Evolutionary conservation across 2,329 filamentous ascomycete species (phyloP).

Genomic region (Penicillium capsulatum): DNA sequence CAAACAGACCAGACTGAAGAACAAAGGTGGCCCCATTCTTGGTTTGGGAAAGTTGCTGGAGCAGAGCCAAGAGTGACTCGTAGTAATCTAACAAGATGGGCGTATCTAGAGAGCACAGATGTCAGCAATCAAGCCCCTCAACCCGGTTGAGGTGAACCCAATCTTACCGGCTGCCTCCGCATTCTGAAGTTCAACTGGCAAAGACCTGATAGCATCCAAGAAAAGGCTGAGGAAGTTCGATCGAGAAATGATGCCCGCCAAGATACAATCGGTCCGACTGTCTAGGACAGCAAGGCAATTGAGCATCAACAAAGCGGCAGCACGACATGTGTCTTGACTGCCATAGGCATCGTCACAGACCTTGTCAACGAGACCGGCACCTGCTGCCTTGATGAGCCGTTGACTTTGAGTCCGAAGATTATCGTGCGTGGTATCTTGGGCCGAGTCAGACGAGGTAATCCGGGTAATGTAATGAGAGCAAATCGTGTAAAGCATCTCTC

Average conservation of each 20-base stretch:
- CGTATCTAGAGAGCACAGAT: conserved; percentile 44
- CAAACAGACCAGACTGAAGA: conserved; percentile 85
- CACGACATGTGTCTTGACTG: conserved; percentile 74
- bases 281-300: conserved; percentile 71
- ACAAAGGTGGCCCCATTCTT: conserved; percentile 78
- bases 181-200: conserved; percentile 67
- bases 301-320: conserved; percentile 81
- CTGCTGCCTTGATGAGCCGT: conserved; percentile 71
- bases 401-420: conserved; percentile 50
- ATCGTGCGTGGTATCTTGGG: conserved; percentile 50
- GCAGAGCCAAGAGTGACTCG: conserved; percentile 73
- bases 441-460: conserved; percentile 51
- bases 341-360: conserved; percentile 91
- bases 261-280: conserved; percentile 64
- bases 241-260: conserved; percentile 74
- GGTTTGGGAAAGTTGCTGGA: conserved; percentile 79
- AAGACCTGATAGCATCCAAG: conserved; percentile 76
- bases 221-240: conserved; percentile 89
- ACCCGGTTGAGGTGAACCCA: too few relatives aligned
- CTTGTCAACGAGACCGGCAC: conserved; percentile 76
- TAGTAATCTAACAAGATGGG: conserved; percentile 56
- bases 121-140: conserved; percentile 5
- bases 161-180: conserved; percentile 54
- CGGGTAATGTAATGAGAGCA: conserved; percentile 79
- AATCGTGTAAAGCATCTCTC: conserved; percentile 85